A percentile compares a stretch with the other conserved stretches of the same genome.
Conservation (phyloP, 108 stramenopile species). For the Cylindrotheca closterium region DNA sequence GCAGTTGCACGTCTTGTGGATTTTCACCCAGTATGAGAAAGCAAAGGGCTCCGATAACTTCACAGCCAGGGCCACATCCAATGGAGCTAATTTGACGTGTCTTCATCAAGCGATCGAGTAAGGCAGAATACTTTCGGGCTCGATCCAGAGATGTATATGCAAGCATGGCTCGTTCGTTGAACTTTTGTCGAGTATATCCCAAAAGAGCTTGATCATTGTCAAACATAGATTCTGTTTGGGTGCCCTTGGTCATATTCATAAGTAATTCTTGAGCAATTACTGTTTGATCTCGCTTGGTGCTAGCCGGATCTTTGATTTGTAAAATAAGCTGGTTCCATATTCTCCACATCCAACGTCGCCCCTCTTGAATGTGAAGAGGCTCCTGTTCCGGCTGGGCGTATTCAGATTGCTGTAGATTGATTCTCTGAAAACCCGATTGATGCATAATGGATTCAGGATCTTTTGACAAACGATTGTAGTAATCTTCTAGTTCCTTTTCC, state of each 20-base stretch:
- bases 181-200: conserved; percentile 77
- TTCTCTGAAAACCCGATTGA: conserved; percentile 6
- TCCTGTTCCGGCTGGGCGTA: neutral
- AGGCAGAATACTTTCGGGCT: conserved; percentile 1
- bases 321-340: neutral
- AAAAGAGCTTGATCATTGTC: conserved; percentile 55
- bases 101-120: conserved; percentile 11
- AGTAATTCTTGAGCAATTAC: conserved; percentile 43
- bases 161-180: conserved; percentile 62
- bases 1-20: conserved; percentile 3
- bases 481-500: conserved; percentile 27
- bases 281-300: conserved; percentile 35
- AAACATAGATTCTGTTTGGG: conserved; percentile 62
- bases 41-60: conserved; percentile 53
- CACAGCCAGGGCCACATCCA: conserved; percentile 79
- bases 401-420: neutral
- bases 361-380: neutral
- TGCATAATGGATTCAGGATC: conserved; percentile 12
- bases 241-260: conserved; percentile 78
- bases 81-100: conserved; percentile 46
- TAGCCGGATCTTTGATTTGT: neutral
- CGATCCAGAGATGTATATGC: conserved; percentile 48
- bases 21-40: conserved; percentile 27
- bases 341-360: conserved; percentile 3
- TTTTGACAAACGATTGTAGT: neutral